These are phyloP conservation scores for Meyerozyma athensensis DNA, from an alignment of 1,139 yeast genomes.

Conservation along the genomic window DNA sequence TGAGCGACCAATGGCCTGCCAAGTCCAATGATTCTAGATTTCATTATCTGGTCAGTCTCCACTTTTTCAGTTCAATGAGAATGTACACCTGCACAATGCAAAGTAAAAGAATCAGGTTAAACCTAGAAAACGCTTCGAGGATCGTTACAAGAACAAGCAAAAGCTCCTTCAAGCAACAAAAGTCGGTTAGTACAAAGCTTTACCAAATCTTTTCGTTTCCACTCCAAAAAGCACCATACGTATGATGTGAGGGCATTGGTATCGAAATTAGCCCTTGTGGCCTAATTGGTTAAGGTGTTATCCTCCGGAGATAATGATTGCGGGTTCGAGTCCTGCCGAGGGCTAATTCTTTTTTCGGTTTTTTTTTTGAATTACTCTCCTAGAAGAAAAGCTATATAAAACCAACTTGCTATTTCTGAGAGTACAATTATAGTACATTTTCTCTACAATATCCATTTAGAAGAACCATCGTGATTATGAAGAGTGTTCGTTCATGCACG, in stretches of 20 bases:
- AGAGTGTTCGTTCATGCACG: too few species aligned
- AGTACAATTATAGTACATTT: too few species aligned
- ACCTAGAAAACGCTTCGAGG: too few species aligned
- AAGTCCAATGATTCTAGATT: neutral
- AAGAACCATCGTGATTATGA: neutral
- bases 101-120: too few species aligned
- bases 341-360: slow-evolving; percentile 23
- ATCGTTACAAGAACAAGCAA: too few species aligned
- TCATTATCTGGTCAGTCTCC: neutral
- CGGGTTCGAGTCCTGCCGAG: slow-evolving; percentile 60
- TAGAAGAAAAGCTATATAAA: neutral
- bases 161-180: too few species aligned
- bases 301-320: slow-evolving; percentile 53
- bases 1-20: neutral
- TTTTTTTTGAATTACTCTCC: neutral
- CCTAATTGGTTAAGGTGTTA: slow-evolving; percentile 55
- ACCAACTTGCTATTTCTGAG: neutral
- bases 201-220: too few species aligned
- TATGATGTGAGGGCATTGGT: neutral
- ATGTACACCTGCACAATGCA: neutral
- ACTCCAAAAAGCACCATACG: neutral
- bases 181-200: too few species aligned
- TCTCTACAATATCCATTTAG: too few species aligned
- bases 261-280: slow-evolving; percentile 38
- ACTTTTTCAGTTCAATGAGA: neutral